Conservation (phyloP, 768 basidiomycete species). For the Strobilomyces echinocephalus region DNA sequence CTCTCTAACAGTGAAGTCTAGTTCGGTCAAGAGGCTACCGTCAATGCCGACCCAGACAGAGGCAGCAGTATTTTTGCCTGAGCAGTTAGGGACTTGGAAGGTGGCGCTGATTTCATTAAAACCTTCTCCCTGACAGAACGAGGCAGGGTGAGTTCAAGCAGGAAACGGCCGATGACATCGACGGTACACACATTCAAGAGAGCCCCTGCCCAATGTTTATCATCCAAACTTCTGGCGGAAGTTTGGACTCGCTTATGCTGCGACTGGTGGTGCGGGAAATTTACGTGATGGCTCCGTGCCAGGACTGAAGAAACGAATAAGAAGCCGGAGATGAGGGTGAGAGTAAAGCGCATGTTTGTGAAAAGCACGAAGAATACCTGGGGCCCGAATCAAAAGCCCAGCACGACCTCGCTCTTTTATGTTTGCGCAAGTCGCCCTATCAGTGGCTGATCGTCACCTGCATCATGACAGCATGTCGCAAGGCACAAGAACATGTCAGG, state of each 20-base stretch:
- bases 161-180: neutral
- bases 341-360: neutral
- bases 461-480: neutral
- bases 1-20: neutral
- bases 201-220: neutral
- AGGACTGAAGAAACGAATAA: neutral
- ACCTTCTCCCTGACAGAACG: neutral
- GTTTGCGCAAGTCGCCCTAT: neutral
- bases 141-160: neutral
- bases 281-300: neutral
- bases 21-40: conserved; percentile 4
- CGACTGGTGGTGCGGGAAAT: too few species aligned
- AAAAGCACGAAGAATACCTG: neutral
- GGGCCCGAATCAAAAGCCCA: neutral
- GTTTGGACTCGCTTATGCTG: neutral
- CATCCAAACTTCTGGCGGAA: too few species aligned
- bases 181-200: neutral
- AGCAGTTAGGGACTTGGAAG: neutral
- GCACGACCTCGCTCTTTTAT: neutral
- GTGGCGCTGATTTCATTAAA: neutral
- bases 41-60: conserved; percentile 11
- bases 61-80: neutral
- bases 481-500: neutral
- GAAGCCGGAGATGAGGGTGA: neutral
- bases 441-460: neutral